Conservation (phyloP, 352 stramenopile species). For the Globisporangium parvum region DNA sequence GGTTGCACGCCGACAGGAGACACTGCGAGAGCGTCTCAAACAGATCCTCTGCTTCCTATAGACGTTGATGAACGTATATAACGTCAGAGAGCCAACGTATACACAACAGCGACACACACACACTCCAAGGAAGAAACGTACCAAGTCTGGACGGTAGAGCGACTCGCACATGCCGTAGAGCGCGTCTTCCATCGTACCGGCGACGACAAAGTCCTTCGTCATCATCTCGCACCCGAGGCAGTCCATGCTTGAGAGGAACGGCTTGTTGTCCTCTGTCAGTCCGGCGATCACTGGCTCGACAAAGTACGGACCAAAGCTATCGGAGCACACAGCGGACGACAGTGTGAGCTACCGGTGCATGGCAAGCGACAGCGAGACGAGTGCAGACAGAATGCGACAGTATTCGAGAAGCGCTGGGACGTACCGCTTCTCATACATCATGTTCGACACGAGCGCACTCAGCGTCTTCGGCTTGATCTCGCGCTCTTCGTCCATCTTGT, state of each 20-base stretch:
- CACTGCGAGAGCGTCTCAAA: slow-evolving; percentile 99
- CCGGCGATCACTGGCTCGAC: slow-evolving; percentile 97
- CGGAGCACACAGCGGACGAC: no score
- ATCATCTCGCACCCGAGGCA: slow-evolving; percentile 95
- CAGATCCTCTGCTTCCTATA: slow-evolving; percentile 90
- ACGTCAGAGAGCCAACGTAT: no score
- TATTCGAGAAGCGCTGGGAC: background rate
- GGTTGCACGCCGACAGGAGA: slow-evolving; percentile 96
- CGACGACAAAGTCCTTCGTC: slow-evolving; percentile 97
- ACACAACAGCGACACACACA: no score
- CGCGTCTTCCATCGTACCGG: slow-evolving; percentile 96
- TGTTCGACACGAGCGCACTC: slow-evolving; percentile 91
- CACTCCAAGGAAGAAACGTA: no score
- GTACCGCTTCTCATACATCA: slow-evolving; percentile 97
- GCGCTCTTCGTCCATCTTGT: slow-evolving; percentile 98
- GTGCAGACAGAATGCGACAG: background rate
- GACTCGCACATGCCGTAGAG: slow-evolving; percentile 99
- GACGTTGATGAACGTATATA: no score
- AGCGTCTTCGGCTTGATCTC: slow-evolving; percentile 98
- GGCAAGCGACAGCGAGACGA: no score
- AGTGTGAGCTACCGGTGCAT: no score
- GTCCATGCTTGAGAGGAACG: slow-evolving; percentile 98
- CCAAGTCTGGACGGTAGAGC: slow-evolving; percentile 96
- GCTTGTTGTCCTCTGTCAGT: slow-evolving; percentile 92
- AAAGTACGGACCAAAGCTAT: slow-evolving; percentile 97